Evolutionary conservation across 148 eudicot species (phyloP).

Genomic region (Chenopodium formosanum): DNA sequence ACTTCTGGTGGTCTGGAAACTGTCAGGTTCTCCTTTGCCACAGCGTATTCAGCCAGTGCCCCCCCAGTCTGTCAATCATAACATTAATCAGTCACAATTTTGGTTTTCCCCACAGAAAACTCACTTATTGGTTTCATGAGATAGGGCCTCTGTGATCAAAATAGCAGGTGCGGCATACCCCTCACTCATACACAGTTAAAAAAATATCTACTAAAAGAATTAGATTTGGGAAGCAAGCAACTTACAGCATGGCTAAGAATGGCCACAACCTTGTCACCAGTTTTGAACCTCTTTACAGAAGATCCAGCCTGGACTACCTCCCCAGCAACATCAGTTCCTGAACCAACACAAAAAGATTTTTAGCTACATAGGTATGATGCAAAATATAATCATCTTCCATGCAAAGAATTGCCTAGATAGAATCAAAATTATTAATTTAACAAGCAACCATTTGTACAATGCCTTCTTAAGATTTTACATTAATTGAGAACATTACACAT

Average conservation of each 20-base stretch:
- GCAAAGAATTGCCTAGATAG: not conserved
- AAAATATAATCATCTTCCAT: not conserved
- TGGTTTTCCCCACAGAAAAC: too few relatives aligned
- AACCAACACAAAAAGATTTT: slow-evolving; percentile 21
- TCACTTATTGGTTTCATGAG: too few relatives aligned
- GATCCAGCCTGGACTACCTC: slow-evolving; percentile 70
- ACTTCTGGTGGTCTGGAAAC: slow-evolving; percentile 65
- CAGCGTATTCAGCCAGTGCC: slow-evolving; percentile 67
- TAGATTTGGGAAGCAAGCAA: slow-evolving; percentile 3
- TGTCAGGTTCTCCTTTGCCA: slow-evolving; percentile 48
- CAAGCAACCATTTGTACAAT: not conserved
- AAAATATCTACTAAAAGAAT: not conserved
- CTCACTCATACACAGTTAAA: not conserved
- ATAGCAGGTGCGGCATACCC: not conserved
- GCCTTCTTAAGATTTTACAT: not conserved
- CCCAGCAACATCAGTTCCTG: slow-evolving; percentile 84
- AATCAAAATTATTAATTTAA: not conserved
- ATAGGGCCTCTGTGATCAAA: too few relatives aligned
- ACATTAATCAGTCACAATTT: not conserved
- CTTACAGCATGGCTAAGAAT: slow-evolving; percentile 41
- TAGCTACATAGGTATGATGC: slow-evolving; percentile 1
- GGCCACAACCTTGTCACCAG: slow-evolving; percentile 76
- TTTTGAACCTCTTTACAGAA: slow-evolving; percentile 52
- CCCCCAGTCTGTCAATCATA: slow-evolving; percentile 56
- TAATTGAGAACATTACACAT: not conserved